phyloP scores from a whole-genome alignment of 1,139 yeast genomes.

The Arxiozyma bovina region DNA sequence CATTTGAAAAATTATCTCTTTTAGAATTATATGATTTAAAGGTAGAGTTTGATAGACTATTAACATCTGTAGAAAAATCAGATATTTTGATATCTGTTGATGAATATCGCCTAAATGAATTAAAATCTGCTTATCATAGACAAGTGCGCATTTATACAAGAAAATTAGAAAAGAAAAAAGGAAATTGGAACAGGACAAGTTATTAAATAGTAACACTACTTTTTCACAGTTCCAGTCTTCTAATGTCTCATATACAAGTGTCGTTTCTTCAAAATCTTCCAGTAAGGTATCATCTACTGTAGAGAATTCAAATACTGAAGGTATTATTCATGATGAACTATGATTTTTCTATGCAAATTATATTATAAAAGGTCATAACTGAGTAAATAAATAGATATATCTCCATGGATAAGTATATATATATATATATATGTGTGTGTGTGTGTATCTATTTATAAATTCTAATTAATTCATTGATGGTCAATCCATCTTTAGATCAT shows the following conservation, averaged over 20 bases:
- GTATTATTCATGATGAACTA: constrained; percentile 6
- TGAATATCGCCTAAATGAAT: constrained; percentile 20
- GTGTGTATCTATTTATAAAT: no score
- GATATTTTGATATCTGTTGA: constrained; percentile 12
- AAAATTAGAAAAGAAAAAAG: constrained; percentile 17
- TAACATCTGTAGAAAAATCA: constrained; percentile 8
- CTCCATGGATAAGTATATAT: no score
- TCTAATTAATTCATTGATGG: neutral
- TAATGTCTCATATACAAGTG: neutral
- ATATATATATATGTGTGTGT: no score
- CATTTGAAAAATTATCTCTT: constrained; percentile 11
- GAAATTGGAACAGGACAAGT: constrained; percentile 6
- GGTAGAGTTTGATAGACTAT: constrained; percentile 15
- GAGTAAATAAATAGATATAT: no score
- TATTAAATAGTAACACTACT: neutral
- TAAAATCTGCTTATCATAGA: constrained; percentile 19
- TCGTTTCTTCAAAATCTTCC: neutral
- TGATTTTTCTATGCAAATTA: neutral
- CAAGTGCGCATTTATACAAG: constrained; percentile 20
- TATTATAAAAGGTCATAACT: no score
- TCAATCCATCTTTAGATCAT: no score
- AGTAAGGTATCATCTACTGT: neutral
- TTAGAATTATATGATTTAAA: constrained; percentile 24
- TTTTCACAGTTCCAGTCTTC: neutral
- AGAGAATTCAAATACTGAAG: neutral